A percentile compares a stretch with the other conserved stretches of the same genome.
Conservation (phyloP, 2,329 filamentous ascomycete genomes). For the Neospermospora avenae region DNA sequence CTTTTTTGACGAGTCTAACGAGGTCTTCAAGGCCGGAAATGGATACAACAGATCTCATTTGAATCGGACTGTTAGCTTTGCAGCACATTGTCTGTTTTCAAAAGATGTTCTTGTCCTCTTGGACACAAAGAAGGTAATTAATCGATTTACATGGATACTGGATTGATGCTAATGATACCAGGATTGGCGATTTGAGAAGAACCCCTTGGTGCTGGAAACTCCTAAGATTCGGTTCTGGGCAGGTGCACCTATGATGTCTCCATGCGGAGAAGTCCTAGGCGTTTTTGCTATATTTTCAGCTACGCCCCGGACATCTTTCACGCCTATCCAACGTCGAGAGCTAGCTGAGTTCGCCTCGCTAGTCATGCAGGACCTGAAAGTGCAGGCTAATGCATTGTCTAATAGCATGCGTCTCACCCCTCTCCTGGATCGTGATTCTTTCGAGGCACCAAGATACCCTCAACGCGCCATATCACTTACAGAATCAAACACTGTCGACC, state of each 20-base stretch:
- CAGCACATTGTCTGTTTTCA: slow-evolving; percentile 37
- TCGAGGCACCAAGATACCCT: neutral
- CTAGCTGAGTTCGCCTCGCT: slow-evolving; percentile 31
- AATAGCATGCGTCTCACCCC: slow-evolving; percentile 13
- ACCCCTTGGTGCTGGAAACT: slow-evolving; percentile 31
- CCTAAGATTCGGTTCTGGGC: slow-evolving; percentile 38
- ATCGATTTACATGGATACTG: neutral
- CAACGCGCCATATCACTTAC: neutral
- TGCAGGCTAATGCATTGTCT: slow-evolving; percentile 5
- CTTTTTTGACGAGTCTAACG: slow-evolving; percentile 34
- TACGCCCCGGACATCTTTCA: slow-evolving; percentile 29
- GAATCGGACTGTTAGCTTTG: slow-evolving; percentile 34
- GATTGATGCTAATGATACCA: slow-evolving; percentile 14
- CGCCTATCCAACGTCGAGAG: slow-evolving; percentile 26
- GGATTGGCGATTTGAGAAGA: slow-evolving; percentile 38
- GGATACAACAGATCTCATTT: slow-evolving; percentile 31
- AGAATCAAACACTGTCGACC: neutral
- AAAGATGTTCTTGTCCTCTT: slow-evolving; percentile 35
- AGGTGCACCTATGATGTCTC: slow-evolving; percentile 36
- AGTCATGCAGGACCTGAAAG: slow-evolving; percentile 19
- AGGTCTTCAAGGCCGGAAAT: slow-evolving; percentile 34
- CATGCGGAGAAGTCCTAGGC: slow-evolving; percentile 32
- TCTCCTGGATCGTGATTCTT: slow-evolving; percentile 14
- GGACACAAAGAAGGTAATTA: slow-evolving; percentile 35
- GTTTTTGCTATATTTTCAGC: slow-evolving; percentile 35